Evolutionary conservation across 2,329 filamentous ascomycete genomes (phyloP).

Genomic region (Calonectria fujianensis): DNA sequence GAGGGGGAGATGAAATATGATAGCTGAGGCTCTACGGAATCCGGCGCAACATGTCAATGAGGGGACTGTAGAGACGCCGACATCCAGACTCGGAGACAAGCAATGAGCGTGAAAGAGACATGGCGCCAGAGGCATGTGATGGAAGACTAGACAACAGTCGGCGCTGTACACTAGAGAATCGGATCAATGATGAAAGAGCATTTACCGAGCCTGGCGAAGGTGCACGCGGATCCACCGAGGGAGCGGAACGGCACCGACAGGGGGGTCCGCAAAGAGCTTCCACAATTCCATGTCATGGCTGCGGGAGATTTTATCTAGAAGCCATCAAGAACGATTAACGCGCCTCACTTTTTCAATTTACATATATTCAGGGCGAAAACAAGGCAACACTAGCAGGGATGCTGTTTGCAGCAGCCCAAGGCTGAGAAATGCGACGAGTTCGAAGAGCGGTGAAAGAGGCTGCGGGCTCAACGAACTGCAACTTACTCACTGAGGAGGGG

Average conservation of each 20-base stretch:
- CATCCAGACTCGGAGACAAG: slow-evolving; percentile 35
- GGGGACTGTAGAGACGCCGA: slow-evolving; percentile 35
- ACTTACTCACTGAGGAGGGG: slow-evolving; percentile 26
- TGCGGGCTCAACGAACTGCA: slow-evolving; percentile 28
- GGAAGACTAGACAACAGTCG: slow-evolving; percentile 50
- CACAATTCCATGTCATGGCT: slow-evolving; percentile 28
- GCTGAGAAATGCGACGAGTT: slow-evolving; percentile 38
- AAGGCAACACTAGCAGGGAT: slow-evolving; percentile 36
- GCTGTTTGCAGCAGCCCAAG: slow-evolving; percentile 27
- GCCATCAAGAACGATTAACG: slow-evolving; percentile 32
- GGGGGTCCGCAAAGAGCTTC: slow-evolving; percentile 31
- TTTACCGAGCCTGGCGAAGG: slow-evolving; percentile 45
- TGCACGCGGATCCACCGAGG: slow-evolving; percentile 36
- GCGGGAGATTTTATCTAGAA: slow-evolving; percentile 31
- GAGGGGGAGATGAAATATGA: slow-evolving; percentile 41
- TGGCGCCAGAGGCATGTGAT: slow-evolving; percentile 33
- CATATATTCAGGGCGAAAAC: slow-evolving; percentile 31
- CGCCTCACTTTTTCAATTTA: slow-evolving; percentile 9
- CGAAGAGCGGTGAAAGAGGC: slow-evolving; percentile 41
- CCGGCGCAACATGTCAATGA: slow-evolving; percentile 44
- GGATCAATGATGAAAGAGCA: slow-evolving; percentile 51
- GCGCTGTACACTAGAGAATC: slow-evolving; percentile 57
- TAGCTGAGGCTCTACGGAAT: slow-evolving; percentile 43
- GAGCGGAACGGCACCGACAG: slow-evolving; percentile 37
- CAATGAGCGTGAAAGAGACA: slow-evolving; percentile 36